Evolutionary conservation across 306 rosid species (phyloP).

Genomic region (Clitoria ternatea): DNA sequence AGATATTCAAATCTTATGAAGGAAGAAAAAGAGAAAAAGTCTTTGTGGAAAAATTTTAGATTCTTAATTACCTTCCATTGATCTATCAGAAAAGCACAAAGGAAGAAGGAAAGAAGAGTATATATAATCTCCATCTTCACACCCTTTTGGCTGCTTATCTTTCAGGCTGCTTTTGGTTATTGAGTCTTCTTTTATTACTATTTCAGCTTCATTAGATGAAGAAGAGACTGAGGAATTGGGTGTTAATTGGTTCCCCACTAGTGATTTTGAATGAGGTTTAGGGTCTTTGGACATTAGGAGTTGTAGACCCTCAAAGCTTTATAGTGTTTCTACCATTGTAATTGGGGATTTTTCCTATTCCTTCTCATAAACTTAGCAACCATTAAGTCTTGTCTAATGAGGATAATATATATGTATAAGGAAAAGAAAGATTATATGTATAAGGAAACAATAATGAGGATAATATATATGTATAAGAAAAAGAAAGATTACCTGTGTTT

Average conservation of each 20-base stretch:
- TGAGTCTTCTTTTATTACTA: slow-evolving; percentile 45
- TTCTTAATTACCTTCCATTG: slow-evolving; percentile 8
- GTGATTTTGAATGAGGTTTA: too few relatives aligned
- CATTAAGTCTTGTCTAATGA: too few relatives aligned
- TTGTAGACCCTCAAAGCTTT: too few relatives aligned
- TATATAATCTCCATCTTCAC: slow-evolving; percentile 44
- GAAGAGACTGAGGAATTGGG: slow-evolving; percentile 64
- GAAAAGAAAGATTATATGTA: too few relatives aligned
- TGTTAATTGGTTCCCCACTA: slow-evolving; percentile 39
- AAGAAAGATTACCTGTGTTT: too few relatives aligned
- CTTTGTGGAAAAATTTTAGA: not conserved
- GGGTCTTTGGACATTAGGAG: too few relatives aligned
- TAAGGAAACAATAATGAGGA: too few relatives aligned
- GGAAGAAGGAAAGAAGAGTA: not conserved
- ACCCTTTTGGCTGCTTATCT: slow-evolving; percentile 47
- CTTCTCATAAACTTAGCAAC: too few relatives aligned
- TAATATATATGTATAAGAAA: too few relatives aligned
- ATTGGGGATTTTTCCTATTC: too few relatives aligned
- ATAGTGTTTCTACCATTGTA: too few relatives aligned
- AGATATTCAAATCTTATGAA: slow-evolving; percentile 4
- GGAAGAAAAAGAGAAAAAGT: not conserved
- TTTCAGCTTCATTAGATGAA: slow-evolving; percentile 71
- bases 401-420: too few relatives aligned
- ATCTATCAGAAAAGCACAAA: not conserved
- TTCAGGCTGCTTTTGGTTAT: slow-evolving; percentile 46